Conservation (phyloP, 371 early-diverging fungal genomes). For the Aphelidium insulamus region DNA sequence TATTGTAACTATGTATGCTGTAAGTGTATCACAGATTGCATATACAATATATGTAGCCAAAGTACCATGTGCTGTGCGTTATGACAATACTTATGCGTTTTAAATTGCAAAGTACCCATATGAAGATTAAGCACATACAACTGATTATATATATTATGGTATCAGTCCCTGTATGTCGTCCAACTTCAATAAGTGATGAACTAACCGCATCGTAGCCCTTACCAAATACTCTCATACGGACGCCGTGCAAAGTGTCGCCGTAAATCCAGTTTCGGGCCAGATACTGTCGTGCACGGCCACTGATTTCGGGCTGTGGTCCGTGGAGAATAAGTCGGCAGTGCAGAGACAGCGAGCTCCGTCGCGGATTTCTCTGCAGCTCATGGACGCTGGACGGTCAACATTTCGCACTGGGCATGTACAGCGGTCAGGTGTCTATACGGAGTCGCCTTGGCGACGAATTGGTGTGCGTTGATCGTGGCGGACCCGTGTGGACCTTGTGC, state of each 20-base stretch:
- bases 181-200: no score
- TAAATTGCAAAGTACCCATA: no score
- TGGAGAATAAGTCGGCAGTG: conserved; percentile 17
- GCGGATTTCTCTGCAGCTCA: conserved; percentile 13
- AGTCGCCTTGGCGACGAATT: conserved; percentile 19
- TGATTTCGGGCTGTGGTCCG: conserved; percentile 26
- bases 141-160: no score
- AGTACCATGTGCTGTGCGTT: no score
- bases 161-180: no score
- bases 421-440: conserved; percentile 19
- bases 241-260: conserved; percentile 17
- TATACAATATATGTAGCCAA: no score
- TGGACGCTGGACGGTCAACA: conserved; percentile 23
- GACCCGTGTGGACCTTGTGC: conserved; percentile 20
- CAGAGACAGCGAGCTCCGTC: conserved; percentile 9
- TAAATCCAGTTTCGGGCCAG: conserved; percentile 16
- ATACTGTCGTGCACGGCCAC: conserved; percentile 16
- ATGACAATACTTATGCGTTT: no score
- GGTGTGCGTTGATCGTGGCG: conserved; percentile 16
- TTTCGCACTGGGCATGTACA: conserved; percentile 23
- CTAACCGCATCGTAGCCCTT: conserved; percentile 2
- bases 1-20: no score
- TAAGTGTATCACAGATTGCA: no score
- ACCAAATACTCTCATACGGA: conserved; percentile 25
- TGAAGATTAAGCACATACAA: no score